Evolutionary conservation across 306 rosid genomes (phyloP).

Genomic region (Neltuma alba): DNA sequence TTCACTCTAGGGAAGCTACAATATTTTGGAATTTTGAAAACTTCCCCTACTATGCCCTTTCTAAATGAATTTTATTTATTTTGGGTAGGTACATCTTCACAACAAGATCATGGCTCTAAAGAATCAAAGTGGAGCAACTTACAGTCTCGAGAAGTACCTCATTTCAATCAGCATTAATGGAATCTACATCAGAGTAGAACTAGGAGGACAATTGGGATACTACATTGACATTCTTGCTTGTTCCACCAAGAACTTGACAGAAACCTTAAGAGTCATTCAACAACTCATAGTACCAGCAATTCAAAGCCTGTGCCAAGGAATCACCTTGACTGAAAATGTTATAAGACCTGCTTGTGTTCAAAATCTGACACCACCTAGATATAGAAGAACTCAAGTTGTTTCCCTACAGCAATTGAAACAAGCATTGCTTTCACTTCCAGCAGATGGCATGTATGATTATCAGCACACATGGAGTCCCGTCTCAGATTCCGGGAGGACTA

Average conservation of each 20-base stretch:
- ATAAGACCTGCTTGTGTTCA: conserved; percentile 84
- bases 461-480: conserved; percentile 91
- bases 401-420: conserved; percentile 75
- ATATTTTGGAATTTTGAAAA: background rate
- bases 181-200: conserved; percentile 84
- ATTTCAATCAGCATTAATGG: conserved; percentile 83
- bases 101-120: conserved; percentile 71
- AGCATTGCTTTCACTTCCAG: conserved; percentile 86
- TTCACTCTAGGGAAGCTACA: background rate
- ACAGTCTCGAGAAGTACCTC: conserved; percentile 85
- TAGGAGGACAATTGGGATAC: conserved; percentile 86
- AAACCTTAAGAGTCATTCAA: conserved; percentile 75
- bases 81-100: conserved; percentile 80
- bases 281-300: conserved; percentile 82
- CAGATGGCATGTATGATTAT: conserved; percentile 94
- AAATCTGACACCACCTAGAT: conserved; percentile 78
- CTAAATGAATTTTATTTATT: conserved; percentile 29
- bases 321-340: conserved; percentile 74
- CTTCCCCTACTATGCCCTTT: conserved; percentile 6
- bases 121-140: conserved; percentile 90
- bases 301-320: conserved; percentile 79
- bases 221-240: conserved; percentile 77
- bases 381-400: conserved; percentile 66
- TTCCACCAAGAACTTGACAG: conserved; percentile 84
- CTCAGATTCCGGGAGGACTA: conserved; percentile 57